Conservation (phyloP, 75 land plant species). For the Azolla pinnata region DNA sequence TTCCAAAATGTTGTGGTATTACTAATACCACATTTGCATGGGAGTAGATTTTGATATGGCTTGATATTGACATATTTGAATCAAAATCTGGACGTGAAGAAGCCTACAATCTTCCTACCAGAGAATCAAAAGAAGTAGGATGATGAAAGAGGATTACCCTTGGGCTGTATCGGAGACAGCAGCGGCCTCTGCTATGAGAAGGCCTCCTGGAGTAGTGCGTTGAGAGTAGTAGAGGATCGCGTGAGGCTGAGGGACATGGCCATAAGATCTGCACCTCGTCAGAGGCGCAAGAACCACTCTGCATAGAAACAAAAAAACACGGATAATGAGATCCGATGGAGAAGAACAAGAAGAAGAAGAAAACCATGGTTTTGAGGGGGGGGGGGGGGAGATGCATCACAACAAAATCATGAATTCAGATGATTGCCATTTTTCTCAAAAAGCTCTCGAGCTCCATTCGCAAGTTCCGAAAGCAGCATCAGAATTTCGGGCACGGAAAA, state of each 20-base stretch:
- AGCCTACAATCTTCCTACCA: no score
- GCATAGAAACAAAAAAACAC: conserved; percentile 3
- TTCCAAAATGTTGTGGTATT: no score
- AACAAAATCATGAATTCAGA: neutral
- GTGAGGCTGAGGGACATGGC: conserved; percentile 30
- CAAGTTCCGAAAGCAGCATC: neutral
- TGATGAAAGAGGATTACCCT: conserved; percentile 19
- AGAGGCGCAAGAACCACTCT: conserved; percentile 34
- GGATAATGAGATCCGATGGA: neutral
- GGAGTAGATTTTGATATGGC: no score
- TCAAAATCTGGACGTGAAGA: no score
- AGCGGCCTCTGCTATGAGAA: conserved; percentile 25
- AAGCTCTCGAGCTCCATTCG: neutral
- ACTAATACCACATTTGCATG: no score
- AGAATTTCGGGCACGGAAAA: neutral
- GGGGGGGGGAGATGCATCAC: neutral
- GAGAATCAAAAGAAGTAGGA: no score
- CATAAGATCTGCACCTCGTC: conserved; percentile 28
- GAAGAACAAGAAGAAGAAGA: neutral
- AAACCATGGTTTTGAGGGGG: neutral
- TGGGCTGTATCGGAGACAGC: conserved; percentile 20
- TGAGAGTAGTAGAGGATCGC: conserved; percentile 24
- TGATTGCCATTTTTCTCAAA: neutral
- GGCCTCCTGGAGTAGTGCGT: conserved; percentile 26
- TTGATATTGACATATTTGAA: no score